Evolutionary conservation across 495 filamentous ascomycete genomes (phyloP).

Genomic region (Neurospora sublineolata): DNA sequence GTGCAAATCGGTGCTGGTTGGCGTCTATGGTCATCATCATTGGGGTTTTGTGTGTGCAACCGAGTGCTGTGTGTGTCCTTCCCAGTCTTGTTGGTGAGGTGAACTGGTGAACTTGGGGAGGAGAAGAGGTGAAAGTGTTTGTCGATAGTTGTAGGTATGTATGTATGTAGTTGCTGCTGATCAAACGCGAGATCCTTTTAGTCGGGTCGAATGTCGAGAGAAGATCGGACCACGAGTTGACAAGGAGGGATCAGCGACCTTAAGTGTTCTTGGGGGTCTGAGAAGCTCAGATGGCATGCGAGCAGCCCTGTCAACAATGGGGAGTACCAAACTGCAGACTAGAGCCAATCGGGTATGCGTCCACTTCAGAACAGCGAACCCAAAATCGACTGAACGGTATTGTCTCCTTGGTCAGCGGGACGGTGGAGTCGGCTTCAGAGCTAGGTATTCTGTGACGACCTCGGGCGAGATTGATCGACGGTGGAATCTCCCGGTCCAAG

Average conservation of each 20-base stretch:
- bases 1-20: slow-evolving; percentile 74
- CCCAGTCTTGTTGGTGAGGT: slow-evolving; percentile 9
- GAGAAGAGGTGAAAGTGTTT: slow-evolving; percentile 8
- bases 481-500: slow-evolving; percentile 28
- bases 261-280: slow-evolving; percentile 48
- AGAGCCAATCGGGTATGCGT: slow-evolving; percentile 29
- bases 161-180: slow-evolving; percentile 29
- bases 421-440: slow-evolving; percentile 29
- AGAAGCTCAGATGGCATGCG: slow-evolving; percentile 26
- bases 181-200: slow-evolving; percentile 40
- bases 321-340: slow-evolving; percentile 13
- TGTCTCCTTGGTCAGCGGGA: slow-evolving; percentile 32
- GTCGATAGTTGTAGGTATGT: slow-evolving; percentile 15
- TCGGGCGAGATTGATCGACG: slow-evolving; percentile 35
- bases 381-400: slow-evolving; percentile 33
- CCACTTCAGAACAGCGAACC: slow-evolving; percentile 9
- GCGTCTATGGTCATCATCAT: slow-evolving; percentile 83
- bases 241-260: slow-evolving; percentile 66
- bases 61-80: slow-evolving; percentile 2
- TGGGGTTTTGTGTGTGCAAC: slow-evolving; percentile 15
- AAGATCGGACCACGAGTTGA: slow-evolving; percentile 31
- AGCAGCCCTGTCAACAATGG: slow-evolving; percentile 18
- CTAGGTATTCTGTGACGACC: slow-evolving; percentile 33
- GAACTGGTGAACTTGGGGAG: neutral
- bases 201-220: slow-evolving; percentile 18